Conservation (phyloP, 1,284 basidiomycete species). For the Puccinia hordei region DNA sequence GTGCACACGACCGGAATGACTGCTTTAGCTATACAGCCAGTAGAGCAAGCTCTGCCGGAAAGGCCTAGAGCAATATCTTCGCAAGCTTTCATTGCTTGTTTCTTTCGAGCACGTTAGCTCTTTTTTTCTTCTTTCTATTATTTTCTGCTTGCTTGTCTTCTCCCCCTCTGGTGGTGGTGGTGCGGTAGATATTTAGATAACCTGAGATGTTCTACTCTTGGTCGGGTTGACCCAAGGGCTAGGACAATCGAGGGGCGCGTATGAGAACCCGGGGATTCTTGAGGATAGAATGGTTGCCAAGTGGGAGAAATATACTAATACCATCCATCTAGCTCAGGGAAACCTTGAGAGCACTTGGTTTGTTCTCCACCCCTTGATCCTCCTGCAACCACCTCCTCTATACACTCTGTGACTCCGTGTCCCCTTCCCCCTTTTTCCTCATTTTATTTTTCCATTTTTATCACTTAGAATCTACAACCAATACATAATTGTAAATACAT, state of each 20-base stretch:
- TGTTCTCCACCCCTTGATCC: background rate
- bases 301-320: background rate
- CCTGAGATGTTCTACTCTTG: background rate
- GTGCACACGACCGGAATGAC: no score
- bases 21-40: no score
- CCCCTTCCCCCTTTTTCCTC: background rate
- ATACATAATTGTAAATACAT: background rate
- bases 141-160: background rate
- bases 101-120: background rate
- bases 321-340: background rate
- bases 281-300: background rate
- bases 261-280: conserved; percentile 3
- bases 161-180: background rate
- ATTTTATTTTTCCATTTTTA: background rate
- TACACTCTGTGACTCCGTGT: no score
- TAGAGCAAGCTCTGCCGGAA: no score
- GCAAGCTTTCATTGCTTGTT: no score
- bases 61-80: no score
- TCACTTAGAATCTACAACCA: background rate
- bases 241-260: background rate
- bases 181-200: background rate
- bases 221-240: background rate
- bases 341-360: conserved; percentile 14
- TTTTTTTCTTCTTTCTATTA: background rate
- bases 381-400: background rate